A percentile compares a stretch with the other conserved stretches of the same genome.
Evolutionary conservation across 768 basidiomycete genomes (phyloP).

Genomic region (Lentinula sp.): DNA sequence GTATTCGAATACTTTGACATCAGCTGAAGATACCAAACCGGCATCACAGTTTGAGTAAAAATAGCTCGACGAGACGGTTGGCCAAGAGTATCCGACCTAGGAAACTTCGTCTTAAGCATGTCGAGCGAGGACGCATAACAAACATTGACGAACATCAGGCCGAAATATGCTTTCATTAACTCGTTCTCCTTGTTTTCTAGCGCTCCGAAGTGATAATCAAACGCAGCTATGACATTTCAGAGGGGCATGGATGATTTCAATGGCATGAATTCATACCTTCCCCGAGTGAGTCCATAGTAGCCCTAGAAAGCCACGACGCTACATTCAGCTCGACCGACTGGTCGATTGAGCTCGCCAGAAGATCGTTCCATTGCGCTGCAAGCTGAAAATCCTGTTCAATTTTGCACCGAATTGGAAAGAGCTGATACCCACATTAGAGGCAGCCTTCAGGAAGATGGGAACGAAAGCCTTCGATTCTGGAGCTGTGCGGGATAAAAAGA

Average conservation of each 20-base stretch:
- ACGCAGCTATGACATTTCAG: constrained; percentile 29
- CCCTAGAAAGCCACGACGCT: constrained; percentile 42
- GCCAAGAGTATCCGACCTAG: constrained; percentile 43
- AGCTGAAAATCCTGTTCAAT: constrained; percentile 24
- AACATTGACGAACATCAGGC: constrained; percentile 31
- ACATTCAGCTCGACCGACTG: constrained; percentile 40
- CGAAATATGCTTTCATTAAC: constrained; percentile 49
- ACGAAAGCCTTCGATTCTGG: constrained; percentile 41
- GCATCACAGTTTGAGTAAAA: constrained; percentile 43
- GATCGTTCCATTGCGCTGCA: constrained; percentile 44
- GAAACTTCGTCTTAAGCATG: not conserved
- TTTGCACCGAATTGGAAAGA: constrained; percentile 8
- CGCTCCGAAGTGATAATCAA: constrained; percentile 53
- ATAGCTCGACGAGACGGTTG: constrained; percentile 39
- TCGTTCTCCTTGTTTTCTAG: constrained; percentile 43
- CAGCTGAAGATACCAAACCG: constrained; percentile 36
- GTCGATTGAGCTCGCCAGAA: constrained; percentile 33
- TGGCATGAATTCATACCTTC: constrained; percentile 27
- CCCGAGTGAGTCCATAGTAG: constrained; percentile 45
- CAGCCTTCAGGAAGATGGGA: constrained; percentile 38
- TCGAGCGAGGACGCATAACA: not conserved
- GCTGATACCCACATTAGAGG: constrained; percentile 29
- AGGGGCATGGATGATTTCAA: not conserved
- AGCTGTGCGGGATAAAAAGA: not conserved
- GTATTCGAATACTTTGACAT: constrained; percentile 41